Evolutionary conservation across 1,284 basidiomycete genomes (phyloP).

Genomic region (Golubevia pallescens): DNA sequence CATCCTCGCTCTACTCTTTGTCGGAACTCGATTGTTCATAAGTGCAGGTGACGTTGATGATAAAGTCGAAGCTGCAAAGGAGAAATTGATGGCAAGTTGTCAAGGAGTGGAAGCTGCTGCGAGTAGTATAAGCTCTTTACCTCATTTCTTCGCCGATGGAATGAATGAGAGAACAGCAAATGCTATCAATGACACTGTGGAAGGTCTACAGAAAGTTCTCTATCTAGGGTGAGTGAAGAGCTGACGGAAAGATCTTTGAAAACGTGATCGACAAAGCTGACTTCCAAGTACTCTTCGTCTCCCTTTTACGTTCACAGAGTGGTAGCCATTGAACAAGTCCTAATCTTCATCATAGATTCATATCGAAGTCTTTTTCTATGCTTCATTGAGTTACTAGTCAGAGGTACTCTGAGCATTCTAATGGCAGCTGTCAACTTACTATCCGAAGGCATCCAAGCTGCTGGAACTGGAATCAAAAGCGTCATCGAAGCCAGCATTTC

Average conservation of each 20-base stretch:
- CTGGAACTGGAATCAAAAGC: conserved; percentile 74
- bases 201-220: conserved; percentile 69
- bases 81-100: conserved; percentile 77
- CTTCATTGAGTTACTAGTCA: conserved; percentile 85
- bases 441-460: conserved; percentile 76
- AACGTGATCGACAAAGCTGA: conserved; percentile 10
- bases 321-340: conserved; percentile 24
- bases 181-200: conserved; percentile 78
- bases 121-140: conserved; percentile 80
- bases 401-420: conserved; percentile 78
- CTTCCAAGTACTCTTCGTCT: conserved; percentile 82
- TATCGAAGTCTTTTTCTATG: conserved; percentile 91
- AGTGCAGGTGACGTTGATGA: conserved; percentile 76
- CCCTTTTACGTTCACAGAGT: conserved; percentile 7
- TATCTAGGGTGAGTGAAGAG: conserved; percentile 18
- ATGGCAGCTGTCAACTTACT: conserved; percentile 75
- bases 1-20: conserved; percentile 82
- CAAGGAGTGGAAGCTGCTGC: conserved; percentile 81
- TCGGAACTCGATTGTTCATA: conserved; percentile 78
- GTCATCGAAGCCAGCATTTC: conserved; percentile 68
- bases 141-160: conserved; percentile 81
- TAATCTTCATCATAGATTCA: conserved; percentile 80
- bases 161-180: conserved; percentile 80
- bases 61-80: conserved; percentile 74
- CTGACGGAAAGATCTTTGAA: neutral